phyloP scores from a whole-genome alignment of 1,139 yeast genomes.

The Trichomonascaceae sp. region DNA sequence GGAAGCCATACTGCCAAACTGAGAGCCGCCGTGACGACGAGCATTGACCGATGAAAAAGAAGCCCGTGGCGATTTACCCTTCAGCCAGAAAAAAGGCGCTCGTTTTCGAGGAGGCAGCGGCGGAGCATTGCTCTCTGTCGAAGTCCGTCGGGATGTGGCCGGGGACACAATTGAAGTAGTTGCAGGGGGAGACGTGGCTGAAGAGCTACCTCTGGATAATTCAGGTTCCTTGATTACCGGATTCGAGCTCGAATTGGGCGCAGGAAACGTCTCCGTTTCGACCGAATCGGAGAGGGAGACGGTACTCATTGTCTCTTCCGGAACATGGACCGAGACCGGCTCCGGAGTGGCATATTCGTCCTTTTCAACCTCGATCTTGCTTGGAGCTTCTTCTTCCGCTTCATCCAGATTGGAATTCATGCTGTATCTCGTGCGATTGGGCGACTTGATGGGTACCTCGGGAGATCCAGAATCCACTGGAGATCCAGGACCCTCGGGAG shows the following conservation, averaged over 20 bases:
- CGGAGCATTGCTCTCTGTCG: conserved; percentile 8
- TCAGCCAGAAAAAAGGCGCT: conserved; percentile 24
- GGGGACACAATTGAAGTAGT: conserved; percentile 1
- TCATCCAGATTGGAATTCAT: background rate
- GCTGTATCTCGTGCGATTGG: background rate
- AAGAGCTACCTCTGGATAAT: background rate
- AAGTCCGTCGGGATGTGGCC: background rate
- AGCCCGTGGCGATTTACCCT: conserved; percentile 13
- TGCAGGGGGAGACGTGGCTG: conserved; percentile 1
- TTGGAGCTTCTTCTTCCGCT: background rate
- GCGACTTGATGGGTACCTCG: background rate
- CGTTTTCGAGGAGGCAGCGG: conserved; percentile 23
- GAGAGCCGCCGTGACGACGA: conserved; percentile 1
- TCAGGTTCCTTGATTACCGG: background rate
- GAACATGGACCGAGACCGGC: no score
- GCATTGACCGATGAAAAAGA: conserved; percentile 10
- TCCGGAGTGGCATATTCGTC: conserved; percentile 2
- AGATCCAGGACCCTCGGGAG: background rate
- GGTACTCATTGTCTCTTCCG: no score
- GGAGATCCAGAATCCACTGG: background rate
- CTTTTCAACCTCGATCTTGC: background rate
- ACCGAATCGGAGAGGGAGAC: background rate
- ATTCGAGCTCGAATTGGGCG: background rate
- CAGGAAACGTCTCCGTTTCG: background rate
- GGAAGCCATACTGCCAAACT: conserved; percentile 7